Base-by-base conservation (phyloP, 257 asterid genomes). In the Ehretia macrophylla region DNA sequence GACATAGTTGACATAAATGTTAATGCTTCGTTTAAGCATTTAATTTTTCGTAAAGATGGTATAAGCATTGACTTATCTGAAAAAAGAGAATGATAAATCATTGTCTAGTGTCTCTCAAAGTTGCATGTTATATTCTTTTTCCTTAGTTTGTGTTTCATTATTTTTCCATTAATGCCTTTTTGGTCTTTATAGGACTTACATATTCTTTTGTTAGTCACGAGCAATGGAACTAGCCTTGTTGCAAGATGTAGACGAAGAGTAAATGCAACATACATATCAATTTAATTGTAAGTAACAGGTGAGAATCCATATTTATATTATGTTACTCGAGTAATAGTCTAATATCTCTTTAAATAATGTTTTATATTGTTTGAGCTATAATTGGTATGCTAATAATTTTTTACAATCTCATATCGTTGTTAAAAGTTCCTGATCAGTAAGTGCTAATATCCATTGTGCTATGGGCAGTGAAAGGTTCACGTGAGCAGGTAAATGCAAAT, bases 221-320 rank as follows among this genome's bases (percentile, higher is more conserved):
- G 95, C 81, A 66, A 71, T 55, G 99, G 90, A 70, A 82, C 94
- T 58, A 89, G 83, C 82, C 91, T 85, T 65, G 81, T 85, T 65
- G 95, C 99, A 56, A 80, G 92, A 77, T 87, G 96, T 71, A 87
- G n/a, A n/a, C n/a, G 96, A 88, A 85, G 95, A 75, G 91, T 85
- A 51, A 89, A 86, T 76, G 96, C 99, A 56, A 23, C 99, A 93
- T 75, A 96, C 99, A 89, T 77, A 93, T 93, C 74, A 93, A 90
- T 74, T 93, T 97, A 19, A 90, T 93, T 70, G 89, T 97, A 74
- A 93, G 79, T 72, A 93, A 93, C 96, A 93, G 99, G 99, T 90
- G 52, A 65, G 55, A 49, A 60, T 49, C 35, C 6, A n/a, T 27
- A 1, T 27, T 27, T 6, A 27, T 27, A 27, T 27, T 27, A 27